These are phyloP conservation scores for Solanum chmielewskii DNA, from an alignment of 257 asterid genomes.

Conservation along the genomic window DNA sequence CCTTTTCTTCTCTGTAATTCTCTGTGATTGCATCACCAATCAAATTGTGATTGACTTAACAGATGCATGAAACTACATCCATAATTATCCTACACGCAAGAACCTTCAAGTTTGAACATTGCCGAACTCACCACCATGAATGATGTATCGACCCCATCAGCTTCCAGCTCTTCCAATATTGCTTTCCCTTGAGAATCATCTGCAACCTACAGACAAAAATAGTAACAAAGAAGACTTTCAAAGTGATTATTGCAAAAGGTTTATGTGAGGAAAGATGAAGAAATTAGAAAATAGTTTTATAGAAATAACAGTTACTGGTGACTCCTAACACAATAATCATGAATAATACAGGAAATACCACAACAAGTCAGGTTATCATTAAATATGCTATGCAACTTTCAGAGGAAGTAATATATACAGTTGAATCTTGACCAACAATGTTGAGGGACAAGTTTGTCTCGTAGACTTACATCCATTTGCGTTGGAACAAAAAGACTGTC, in stretches of 20 bases:
- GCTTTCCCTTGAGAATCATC: conserved; percentile 89
- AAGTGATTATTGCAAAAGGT: background rate
- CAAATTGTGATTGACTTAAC: background rate
- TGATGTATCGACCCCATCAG: conserved; percentile 84
- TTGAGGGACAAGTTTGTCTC: background rate
- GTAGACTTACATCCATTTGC: background rate
- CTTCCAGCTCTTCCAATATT: conserved; percentile 68
- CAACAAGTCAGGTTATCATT: background rate
- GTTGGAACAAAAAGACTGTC: background rate
- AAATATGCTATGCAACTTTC: background rate
- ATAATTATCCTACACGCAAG: background rate
- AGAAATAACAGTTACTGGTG: background rate
- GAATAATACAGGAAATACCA: background rate
- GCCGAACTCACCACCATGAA: conserved; percentile 46
- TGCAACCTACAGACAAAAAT: conserved; percentile 46
- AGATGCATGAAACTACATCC: background rate
- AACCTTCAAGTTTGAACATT: background rate
- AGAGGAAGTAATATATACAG: background rate
- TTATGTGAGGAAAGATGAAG: background rate
- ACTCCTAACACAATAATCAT: background rate
- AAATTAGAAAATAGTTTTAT: background rate
- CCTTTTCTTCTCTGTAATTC: too few species aligned
- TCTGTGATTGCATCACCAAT: too few species aligned
- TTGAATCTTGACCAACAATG: background rate
- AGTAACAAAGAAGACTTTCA: background rate